These are phyloP conservation scores for Noccaea bulbosa DNA, from an alignment of 345 rosid genomes.

Conservation along the genomic window DNA sequence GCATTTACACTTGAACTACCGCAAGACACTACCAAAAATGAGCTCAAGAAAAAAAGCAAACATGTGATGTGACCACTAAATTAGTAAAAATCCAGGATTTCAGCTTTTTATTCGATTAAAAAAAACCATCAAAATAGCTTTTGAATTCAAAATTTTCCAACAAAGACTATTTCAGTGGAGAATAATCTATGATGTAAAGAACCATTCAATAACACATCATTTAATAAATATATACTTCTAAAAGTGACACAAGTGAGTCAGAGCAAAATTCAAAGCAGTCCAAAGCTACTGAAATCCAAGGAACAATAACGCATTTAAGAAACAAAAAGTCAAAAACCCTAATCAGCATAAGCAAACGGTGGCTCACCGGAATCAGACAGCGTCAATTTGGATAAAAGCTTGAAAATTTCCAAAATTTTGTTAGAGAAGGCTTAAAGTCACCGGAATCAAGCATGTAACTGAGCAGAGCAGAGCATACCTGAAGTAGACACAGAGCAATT, in stretches of 20 bases:
- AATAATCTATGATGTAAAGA: neutral
- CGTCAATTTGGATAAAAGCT: neutral
- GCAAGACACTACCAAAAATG: neutral
- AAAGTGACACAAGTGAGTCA: constrained; percentile 9
- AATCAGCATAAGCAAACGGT: constrained; percentile 20
- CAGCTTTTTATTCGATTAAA: neutral
- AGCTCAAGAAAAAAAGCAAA: constrained; percentile 11
- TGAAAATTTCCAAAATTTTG: neutral
- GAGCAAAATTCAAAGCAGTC: neutral
- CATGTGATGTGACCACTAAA: neutral
- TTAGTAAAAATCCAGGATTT: neutral
- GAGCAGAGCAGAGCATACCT: constrained; percentile 40
- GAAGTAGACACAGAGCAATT: constrained; percentile 50
- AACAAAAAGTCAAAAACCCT: constrained; percentile 38
- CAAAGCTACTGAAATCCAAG: constrained; percentile 15
- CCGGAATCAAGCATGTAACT: neutral
- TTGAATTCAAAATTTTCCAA: constrained; percentile 4
- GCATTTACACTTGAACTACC: neutral
- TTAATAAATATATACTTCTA: neutral
- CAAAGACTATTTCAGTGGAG: constrained; percentile 8
- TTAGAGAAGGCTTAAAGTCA: neutral
- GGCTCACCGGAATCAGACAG: constrained; percentile 24
- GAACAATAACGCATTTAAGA: neutral
- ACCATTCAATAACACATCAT: constrained; percentile 23
- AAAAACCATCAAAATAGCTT: neutral